phyloP scores from a whole-genome alignment of 1,139 yeast species.

The Kodamaea plutei region DNA sequence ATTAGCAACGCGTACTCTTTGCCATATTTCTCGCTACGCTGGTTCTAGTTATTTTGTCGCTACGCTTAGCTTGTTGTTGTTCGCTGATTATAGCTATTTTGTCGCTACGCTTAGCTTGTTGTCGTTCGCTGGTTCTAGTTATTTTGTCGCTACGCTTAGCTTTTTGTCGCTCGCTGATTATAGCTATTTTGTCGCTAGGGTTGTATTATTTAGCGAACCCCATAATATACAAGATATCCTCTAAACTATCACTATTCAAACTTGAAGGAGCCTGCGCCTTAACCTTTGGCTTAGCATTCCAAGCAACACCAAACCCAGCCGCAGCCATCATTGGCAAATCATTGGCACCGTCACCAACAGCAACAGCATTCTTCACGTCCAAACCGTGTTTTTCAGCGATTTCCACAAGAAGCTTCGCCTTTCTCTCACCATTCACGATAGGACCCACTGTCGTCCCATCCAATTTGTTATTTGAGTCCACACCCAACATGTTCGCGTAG shows the following conservation, averaged over 20 bases:
- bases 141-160: too few relatives aligned
- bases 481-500: conserved; percentile 71
- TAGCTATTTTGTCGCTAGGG: too few relatives aligned
- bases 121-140: too few relatives aligned
- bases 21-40: too few relatives aligned
- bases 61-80: too few relatives aligned
- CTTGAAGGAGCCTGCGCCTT: conserved; percentile 78
- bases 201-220: too few relatives aligned
- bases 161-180: too few relatives aligned
- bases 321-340: conserved; percentile 88
- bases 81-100: too few relatives aligned
- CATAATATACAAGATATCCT: conserved; percentile 66
- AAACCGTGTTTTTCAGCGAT: conserved; percentile 64
- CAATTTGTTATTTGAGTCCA: conserved; percentile 49
- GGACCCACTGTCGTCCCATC: conserved; percentile 63
- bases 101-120: too few relatives aligned
- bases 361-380: conserved; percentile 57
- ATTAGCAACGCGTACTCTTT: too few relatives aligned
- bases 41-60: too few relatives aligned
- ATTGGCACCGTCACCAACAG: conserved; percentile 97
- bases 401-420: conserved; percentile 67
- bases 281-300: conserved; percentile 95
- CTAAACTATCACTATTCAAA: conserved; percentile 65
- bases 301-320: conserved; percentile 94
- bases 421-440: conserved; percentile 80